These are phyloP conservation scores for Fusarium zealandicum DNA, from an alignment of 2,329 filamentous ascomycete species.

Conservation along the genomic window DNA sequence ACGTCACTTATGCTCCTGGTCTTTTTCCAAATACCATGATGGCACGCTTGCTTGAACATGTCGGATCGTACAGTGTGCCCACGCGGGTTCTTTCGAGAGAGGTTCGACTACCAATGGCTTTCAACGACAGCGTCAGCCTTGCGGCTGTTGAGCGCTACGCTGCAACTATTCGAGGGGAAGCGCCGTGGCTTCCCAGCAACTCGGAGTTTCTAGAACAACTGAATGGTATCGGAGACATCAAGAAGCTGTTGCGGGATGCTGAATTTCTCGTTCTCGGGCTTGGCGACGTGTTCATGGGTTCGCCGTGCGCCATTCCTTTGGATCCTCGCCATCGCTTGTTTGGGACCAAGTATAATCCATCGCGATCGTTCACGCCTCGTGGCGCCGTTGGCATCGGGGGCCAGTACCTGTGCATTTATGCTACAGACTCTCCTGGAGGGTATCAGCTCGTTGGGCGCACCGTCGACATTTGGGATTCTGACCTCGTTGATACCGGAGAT, in stretches of 20 bases:
- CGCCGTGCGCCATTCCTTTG: conserved; percentile 47
- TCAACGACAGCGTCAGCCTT: conserved; percentile 49
- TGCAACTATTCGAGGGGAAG: conserved; percentile 66
- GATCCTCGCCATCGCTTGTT: conserved; percentile 47
- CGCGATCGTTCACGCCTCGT: conserved; percentile 47
- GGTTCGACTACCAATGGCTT: conserved; percentile 48
- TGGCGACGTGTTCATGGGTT: conserved; percentile 51
- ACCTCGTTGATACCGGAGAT: neutral
- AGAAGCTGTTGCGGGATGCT: conserved; percentile 42
- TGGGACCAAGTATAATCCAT: conserved; percentile 50
- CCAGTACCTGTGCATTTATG: conserved; percentile 51
- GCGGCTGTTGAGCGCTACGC: conserved; percentile 67
- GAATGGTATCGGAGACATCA: conserved; percentile 44
- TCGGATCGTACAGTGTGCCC: conserved; percentile 35
- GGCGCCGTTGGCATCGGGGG: conserved; percentile 48
- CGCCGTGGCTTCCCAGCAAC: conserved; percentile 69
- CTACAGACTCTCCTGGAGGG: conserved; percentile 48
- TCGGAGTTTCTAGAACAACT: conserved; percentile 58
- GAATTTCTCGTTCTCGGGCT: conserved; percentile 49
- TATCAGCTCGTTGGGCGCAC: conserved; percentile 50
- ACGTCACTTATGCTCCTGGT: conserved; percentile 40
- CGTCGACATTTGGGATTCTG: conserved; percentile 45
- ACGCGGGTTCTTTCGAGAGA: conserved; percentile 41
- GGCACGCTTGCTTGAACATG: conserved; percentile 30
- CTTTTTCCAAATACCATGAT: conserved; percentile 33